phyloP scores from a whole-genome alignment of 208 protist genomes.

The Acanthamoeba polyphaga region DNA sequence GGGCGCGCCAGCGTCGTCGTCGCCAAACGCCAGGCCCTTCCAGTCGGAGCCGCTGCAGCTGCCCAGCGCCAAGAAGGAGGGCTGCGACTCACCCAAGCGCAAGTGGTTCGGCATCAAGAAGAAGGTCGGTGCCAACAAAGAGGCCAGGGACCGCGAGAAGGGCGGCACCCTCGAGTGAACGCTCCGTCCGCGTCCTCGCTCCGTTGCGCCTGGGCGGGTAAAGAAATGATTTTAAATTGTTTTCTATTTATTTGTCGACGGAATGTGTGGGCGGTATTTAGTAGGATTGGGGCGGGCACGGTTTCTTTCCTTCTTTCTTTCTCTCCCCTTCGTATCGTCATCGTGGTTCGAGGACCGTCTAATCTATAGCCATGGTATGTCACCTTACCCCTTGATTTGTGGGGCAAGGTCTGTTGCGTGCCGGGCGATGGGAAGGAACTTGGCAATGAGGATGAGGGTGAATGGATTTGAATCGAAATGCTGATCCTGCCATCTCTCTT shows the following conservation, averaged over 20 bases:
- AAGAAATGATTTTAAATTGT: background rate
- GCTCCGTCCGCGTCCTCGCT: no score
- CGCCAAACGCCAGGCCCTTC: background rate
- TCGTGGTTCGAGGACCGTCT: constrained; percentile 37
- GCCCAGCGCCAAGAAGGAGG: background rate
- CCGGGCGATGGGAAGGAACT: no score
- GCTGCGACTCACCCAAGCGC: background rate
- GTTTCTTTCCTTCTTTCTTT: constrained; percentile 55
- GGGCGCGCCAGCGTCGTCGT: background rate
- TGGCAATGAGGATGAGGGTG: background rate
- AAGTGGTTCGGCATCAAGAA: constrained; percentile 56
- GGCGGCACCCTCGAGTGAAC: background rate
- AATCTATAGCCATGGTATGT: constrained; percentile 18
- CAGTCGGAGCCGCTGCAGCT: background rate
- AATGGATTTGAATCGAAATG: background rate
- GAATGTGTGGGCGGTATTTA: constrained; percentile 24
- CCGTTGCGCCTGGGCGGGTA: no score
- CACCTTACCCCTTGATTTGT: background rate
- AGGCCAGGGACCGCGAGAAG: background rate
- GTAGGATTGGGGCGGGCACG: background rate
- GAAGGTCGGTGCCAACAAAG: background rate
- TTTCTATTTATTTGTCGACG: background rate
- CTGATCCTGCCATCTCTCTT: background rate
- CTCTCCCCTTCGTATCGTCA: constrained; percentile 53
- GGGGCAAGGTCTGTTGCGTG: background rate